A percentile compares a stretch with the other conserved stretches of the same genome.
Evolutionary conservation across 2,329 filamentous ascomycete genomes (phyloP).

Genomic region (Furcasterigmium sp.): DNA sequence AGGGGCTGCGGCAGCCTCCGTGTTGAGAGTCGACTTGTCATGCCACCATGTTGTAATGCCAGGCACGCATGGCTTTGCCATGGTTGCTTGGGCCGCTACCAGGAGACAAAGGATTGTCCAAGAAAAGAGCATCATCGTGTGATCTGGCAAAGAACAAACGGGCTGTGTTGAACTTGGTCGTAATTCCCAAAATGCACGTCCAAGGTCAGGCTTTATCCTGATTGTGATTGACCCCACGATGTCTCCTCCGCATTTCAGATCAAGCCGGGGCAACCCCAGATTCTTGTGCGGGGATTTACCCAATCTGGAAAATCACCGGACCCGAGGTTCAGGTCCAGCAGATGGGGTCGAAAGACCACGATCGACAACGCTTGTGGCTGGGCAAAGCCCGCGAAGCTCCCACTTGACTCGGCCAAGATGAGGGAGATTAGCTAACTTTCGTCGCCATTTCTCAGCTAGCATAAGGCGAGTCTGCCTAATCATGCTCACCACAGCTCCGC

Average conservation of each 20-base stretch:
- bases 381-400: no score
- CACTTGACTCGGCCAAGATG: no score
- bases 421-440: no score
- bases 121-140: not conserved
- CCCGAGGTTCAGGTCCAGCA: not conserved
- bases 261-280: not conserved
- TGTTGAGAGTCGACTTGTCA: slow-evolving; percentile 11
- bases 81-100: not conserved
- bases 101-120: not conserved
- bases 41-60: slow-evolving; percentile 14
- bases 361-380: not conserved
- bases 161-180: not conserved
- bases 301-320: not conserved
- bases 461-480: not conserved
- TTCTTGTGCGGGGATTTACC: not conserved
- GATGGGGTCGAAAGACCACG: not conserved
- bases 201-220: not conserved
- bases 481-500: not conserved
- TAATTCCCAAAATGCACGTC: not conserved
- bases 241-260: not conserved
- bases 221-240: not conserved
- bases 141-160: not conserved
- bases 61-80: not conserved
- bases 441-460: no score
- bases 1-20: slow-evolving; percentile 6